phyloP scores from a whole-genome alignment of 2,329 filamentous ascomycete genomes.

The Cryoendolithus antarcticus region DNA sequence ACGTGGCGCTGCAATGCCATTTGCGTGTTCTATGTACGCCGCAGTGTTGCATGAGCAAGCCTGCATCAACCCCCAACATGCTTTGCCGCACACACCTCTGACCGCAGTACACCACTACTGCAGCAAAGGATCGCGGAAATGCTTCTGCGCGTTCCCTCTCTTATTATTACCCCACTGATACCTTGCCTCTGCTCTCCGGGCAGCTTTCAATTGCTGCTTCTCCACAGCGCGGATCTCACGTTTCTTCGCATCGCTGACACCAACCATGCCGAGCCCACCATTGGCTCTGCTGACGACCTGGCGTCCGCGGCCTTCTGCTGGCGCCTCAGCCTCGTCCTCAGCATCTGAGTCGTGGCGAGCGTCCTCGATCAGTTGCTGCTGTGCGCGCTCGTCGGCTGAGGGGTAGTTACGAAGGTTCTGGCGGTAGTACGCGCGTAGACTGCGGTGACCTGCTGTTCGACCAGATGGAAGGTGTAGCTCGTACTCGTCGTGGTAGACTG shows the following conservation, averaged over 20 bases:
- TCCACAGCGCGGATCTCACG: slow-evolving; percentile 53
- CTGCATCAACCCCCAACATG: too few species aligned
- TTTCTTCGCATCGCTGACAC: slow-evolving; percentile 65
- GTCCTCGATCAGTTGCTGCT: slow-evolving; percentile 48
- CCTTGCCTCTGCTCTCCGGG: slow-evolving; percentile 37
- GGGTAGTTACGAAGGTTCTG: slow-evolving; percentile 86
- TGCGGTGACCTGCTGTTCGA: slow-evolving; percentile 79
- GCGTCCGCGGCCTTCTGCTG: slow-evolving; percentile 19
- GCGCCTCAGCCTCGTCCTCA: slow-evolving; percentile 29
- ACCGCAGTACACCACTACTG: too few species aligned
- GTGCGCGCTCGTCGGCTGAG: slow-evolving; percentile 60
- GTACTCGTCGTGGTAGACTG: slow-evolving; percentile 82
- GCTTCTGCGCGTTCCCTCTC: slow-evolving; percentile 65
- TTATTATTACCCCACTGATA: slow-evolving; percentile 61
- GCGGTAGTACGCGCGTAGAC: slow-evolving; percentile 74
- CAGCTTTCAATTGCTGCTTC: slow-evolving; percentile 54
- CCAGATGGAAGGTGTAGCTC: slow-evolving; percentile 89
- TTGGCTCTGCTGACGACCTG: slow-evolving; percentile 52
- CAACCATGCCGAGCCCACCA: slow-evolving; percentile 63
- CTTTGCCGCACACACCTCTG: too few species aligned
- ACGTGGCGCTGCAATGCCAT: too few species aligned
- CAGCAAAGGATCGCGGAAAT: slow-evolving; percentile 47
- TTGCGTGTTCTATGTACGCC: too few species aligned
- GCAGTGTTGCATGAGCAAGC: too few species aligned
- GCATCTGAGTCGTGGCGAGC: slow-evolving; percentile 35